Conservation (phyloP, 176 grass and related monocot genomes). For the Phoenix roebelenii region DNA sequence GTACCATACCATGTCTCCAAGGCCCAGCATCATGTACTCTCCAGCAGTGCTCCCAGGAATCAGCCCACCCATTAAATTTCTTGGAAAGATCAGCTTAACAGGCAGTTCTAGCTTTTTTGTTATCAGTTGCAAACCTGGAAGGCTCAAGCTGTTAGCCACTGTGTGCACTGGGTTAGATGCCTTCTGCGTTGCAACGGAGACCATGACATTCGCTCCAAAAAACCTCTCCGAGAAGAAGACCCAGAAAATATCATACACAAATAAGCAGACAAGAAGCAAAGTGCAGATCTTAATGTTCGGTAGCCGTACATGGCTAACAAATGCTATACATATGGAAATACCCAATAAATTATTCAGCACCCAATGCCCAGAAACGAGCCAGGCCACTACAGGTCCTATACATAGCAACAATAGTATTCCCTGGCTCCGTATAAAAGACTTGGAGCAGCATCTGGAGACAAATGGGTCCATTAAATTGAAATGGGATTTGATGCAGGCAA, state of each 20-base stretch:
- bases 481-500: conserved; percentile 38
- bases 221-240: conserved; percentile 97
- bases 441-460: conserved; percentile 69
- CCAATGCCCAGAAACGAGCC: conserved; percentile 94
- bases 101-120: conserved; percentile 95
- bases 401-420: conserved; percentile 48
- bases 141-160: conserved; percentile 73
- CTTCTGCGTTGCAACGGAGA: conserved; percentile 96
- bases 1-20: conserved; percentile 89
- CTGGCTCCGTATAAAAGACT: conserved; percentile 68
- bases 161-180: conserved; percentile 93
- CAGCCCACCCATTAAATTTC: conserved; percentile 81
- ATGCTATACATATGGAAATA: conserved; percentile 85
- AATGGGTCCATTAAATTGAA: conserved; percentile 56
- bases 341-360: conserved; percentile 80
- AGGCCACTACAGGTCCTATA: conserved; percentile 41
- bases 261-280: conserved; percentile 73
- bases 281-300: conserved; percentile 97
- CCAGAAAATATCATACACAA: conserved; percentile 95
- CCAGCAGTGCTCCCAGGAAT: conserved; percentile 58
- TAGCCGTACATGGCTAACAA: conserved; percentile 91
- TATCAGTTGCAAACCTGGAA: conserved; percentile 76
- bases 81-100: conserved; percentile 88
- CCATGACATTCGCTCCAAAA: conserved; percentile 98
- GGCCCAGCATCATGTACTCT: conserved; percentile 96